Evolutionary conservation across 2,329 filamentous ascomycete species (phyloP), one percentile per base, ranked within the genome.

Genomic region (Fusarium camptoceras): DNA sequence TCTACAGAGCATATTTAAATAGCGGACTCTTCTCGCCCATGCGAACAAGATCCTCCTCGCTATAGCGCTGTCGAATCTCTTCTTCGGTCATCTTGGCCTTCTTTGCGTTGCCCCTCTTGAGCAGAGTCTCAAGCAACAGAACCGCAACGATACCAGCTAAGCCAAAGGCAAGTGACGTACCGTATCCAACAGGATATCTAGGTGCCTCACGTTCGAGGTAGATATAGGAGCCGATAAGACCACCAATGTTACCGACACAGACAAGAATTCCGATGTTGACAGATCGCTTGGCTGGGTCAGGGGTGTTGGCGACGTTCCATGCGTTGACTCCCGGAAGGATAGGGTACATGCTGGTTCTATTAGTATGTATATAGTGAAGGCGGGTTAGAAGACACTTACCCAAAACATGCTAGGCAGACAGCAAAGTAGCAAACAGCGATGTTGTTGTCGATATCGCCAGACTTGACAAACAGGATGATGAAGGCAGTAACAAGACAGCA

Each of bases 201-300:
- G 61, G 61, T 10, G 61, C 59, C 8, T 64, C 61, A 9, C 59
- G 43, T 9, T 48, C 61, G 16, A 64, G 61, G 25, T 64, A 64
- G 8, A 64, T 64, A 1, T 64, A 64, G 27, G 59, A 64, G 6
- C 61, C 61, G 6, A 64, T 64, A 1, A 64, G 37, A 8, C 61
- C 61, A 3, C 61, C 61, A 4, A 64, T 64, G 10, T 64, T 64
- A 6, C 82, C 82, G 25, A 79, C 70, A n/a, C 78, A 81, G 16
- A 84, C 79, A 0, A 83, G 64, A 30, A 80, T 78, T 0, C 76
- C 83, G 50, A 83, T 83, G 3, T 80, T 79, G 46, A 83, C 78
- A 8, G 81, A 81, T 24, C 83, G 76, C 49, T 81, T 83, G 0
- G 76, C 75, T 0, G 82, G 76, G 6, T 77, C 75, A 0, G 80